Conservation (phyloP, 257 asterid species). For the Osmanthus fragrans region DNA sequence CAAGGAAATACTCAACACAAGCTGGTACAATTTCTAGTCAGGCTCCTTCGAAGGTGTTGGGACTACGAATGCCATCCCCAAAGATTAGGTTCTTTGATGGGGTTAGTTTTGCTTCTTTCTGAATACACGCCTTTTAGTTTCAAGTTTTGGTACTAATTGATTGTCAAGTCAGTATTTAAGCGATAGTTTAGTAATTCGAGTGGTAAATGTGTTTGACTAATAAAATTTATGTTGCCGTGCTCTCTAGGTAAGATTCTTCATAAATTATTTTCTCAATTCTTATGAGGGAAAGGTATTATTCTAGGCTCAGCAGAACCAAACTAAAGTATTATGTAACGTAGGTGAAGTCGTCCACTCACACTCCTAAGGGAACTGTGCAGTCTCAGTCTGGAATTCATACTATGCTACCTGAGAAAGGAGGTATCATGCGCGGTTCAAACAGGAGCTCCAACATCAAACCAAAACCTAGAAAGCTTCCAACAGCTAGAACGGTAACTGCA, state of each 20-base stretch:
- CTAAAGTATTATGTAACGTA: conserved; percentile 32
- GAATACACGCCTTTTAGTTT: too few relatives aligned
- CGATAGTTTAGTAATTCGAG: too few relatives aligned
- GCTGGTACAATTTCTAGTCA: conserved; percentile 32
- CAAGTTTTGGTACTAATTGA: not conserved
- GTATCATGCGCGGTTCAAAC: conserved; percentile 42
- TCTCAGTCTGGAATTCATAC: too few relatives aligned
- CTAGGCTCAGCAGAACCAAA: not conserved
- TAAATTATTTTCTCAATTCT: conserved; percentile 1
- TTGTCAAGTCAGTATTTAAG: not conserved
- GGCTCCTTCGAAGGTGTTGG: conserved; percentile 68
- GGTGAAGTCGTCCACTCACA: conserved; percentile 54
- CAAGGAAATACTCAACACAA: conserved; percentile 45
- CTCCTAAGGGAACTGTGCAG: conserved; percentile 61
- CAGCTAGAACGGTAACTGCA: conserved; percentile 28
- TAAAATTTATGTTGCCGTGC: too few relatives aligned
- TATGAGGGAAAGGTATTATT: too few relatives aligned
- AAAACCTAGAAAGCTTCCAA: conserved; percentile 49
- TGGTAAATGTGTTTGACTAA: too few relatives aligned
- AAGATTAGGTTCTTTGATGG: too few relatives aligned
- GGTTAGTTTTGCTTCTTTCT: too few relatives aligned
- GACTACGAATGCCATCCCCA: conserved; percentile 90
- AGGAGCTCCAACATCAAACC: conserved; percentile 52
- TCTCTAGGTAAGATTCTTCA: not conserved
- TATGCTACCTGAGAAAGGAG: conserved; percentile 42